Percentiles rank a stretch among this genome's conserved stretches.
Evolutionary conservation across 495 filamentous ascomycete genomes (phyloP).

Genomic region (Aspergillus kassunensis): DNA sequence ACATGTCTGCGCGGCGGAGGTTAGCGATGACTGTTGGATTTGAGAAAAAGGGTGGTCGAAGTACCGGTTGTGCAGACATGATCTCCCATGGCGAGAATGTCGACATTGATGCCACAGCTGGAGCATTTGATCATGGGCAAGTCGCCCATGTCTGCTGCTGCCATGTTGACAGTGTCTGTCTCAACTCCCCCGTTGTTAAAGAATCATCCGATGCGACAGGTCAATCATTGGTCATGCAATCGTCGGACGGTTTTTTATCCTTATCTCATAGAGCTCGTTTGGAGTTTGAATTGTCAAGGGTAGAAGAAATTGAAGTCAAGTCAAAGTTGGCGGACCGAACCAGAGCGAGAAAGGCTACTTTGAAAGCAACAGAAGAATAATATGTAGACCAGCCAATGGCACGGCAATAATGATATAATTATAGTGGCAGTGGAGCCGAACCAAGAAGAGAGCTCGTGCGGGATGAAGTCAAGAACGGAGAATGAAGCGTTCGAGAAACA

Average conservation of each 20-base stretch:
- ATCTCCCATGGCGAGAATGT: conserved; percentile 89
- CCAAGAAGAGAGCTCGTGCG: not conserved
- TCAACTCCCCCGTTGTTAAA: conserved; percentile 9
- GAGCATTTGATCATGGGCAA: conserved; percentile 97
- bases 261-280: too few species aligned
- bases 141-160: conserved; percentile 49
- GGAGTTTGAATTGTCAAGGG: too few species aligned
- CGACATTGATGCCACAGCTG: conserved; percentile 75
- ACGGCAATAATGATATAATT: conserved; percentile 3
- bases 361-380: conserved; percentile 1
- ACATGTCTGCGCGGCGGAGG: conserved; percentile 13
- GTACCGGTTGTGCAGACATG: conserved; percentile 59
- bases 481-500: not conserved
- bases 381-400: not conserved
- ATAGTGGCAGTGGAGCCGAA: conserved; percentile 1
- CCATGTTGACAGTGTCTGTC: conserved; percentile 15
- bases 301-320: not conserved
- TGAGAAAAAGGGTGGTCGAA: not conserved
- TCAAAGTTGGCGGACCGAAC: conserved; percentile 2
- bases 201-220: conserved; percentile 12
- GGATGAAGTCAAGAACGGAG: not conserved
- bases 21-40: conserved; percentile 2
- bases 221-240: conserved; percentile 11
- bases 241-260: too few species aligned
- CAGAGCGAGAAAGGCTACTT: conserved; percentile 1